These are phyloP conservation scores for Aspergillus ochraceus DNA, from an alignment of 2,329 filamentous ascomycete genomes.

Conservation along the genomic window DNA sequence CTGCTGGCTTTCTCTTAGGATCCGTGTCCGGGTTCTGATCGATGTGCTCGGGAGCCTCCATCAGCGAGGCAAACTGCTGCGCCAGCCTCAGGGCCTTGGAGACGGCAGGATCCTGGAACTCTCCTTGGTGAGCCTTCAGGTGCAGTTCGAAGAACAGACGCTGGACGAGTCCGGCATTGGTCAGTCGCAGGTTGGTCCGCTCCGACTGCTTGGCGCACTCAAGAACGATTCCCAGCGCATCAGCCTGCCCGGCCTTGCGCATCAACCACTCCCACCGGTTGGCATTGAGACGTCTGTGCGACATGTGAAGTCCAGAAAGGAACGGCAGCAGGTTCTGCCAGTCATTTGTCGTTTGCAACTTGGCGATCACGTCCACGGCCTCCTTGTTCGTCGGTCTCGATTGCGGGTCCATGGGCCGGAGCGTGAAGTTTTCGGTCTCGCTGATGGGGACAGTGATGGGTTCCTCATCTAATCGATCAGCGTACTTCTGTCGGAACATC, in stretches of 20 bases:
- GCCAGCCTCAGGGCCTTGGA: conserved; percentile 34
- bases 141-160: conserved; percentile 41
- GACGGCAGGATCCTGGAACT: conserved; percentile 35
- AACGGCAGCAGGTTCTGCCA: conserved; percentile 45
- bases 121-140: conserved; percentile 30
- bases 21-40: conserved; percentile 27
- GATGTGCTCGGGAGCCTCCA: conserved; percentile 37
- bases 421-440: conserved; percentile 39
- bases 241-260: conserved; percentile 36
- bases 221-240: conserved; percentile 37
- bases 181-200: conserved; percentile 39
- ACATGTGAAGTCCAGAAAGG: conserved; percentile 37
- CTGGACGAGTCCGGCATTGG: conserved; percentile 27
- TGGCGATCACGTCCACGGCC: conserved; percentile 29
- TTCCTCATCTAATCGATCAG: conserved; percentile 37
- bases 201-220: conserved; percentile 36
- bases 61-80: conserved; percentile 33
- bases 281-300: conserved; percentile 26
- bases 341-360: conserved; percentile 39
- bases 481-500: conserved; percentile 40
- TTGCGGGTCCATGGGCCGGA: conserved; percentile 37
- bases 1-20: conserved; percentile 40
- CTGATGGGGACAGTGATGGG: conserved; percentile 42
- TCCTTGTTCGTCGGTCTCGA: conserved; percentile 36
- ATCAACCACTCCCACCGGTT: conserved; percentile 37